These are phyloP conservation scores for Triticum monococcum DNA, from an alignment of 176 grass and related monocot genomes.

Conservation along the genomic window DNA sequence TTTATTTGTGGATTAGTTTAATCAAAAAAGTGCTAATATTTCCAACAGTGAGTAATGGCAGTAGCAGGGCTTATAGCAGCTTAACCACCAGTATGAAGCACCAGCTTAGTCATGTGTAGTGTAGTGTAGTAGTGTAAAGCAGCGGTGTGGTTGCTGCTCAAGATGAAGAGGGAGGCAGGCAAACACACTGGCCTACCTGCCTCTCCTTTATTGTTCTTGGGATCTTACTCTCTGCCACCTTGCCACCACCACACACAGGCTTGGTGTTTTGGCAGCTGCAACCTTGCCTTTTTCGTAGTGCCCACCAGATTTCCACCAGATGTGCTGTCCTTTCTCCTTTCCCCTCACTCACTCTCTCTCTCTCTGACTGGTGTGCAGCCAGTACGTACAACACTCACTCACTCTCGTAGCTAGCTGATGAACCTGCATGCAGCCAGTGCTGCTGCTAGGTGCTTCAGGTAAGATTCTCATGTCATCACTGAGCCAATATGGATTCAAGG, in stretches of 20 bases:
- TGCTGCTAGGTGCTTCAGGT: slow-evolving; percentile 39
- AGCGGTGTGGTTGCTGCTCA: no score
- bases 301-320: slow-evolving; percentile 45
- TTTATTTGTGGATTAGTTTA: no score
- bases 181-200: neutral
- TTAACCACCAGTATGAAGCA: neutral
- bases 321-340: slow-evolving; percentile 29
- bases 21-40: no score
- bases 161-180: neutral
- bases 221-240: slow-evolving; percentile 33
- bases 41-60: neutral
- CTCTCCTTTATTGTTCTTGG: slow-evolving; percentile 37
- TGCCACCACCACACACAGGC: neutral
- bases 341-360: neutral
- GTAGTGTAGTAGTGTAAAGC: neutral
- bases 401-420: slow-evolving; percentile 5
- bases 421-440: slow-evolving; percentile 6
- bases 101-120: neutral
- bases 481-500: slow-evolving; percentile 15
- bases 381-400: neutral
- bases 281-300: slow-evolving; percentile 52
- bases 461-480: slow-evolving; percentile 42
- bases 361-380: neutral
- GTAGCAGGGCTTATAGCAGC: no score
- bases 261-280: slow-evolving; percentile 47